Base-by-base conservation (phyloP, 805 yeast species). In the Ogataea haglerorum region DNA sequence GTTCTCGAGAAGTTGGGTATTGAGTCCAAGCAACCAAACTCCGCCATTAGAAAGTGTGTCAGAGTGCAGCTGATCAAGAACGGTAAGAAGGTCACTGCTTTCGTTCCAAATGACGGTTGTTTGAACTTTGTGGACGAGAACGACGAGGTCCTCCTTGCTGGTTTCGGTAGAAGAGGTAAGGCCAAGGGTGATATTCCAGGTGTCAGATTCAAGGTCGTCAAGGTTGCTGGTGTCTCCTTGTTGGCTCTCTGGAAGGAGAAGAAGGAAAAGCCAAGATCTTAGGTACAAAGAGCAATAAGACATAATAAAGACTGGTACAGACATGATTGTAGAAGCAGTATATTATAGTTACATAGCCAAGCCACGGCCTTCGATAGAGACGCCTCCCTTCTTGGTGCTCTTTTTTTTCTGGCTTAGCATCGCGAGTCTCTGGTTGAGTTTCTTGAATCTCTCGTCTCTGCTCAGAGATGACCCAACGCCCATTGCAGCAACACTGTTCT, bases 161-260 rank as follows among this genome's bases (percentile, higher is more conserved):
- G 99, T 83, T 93, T 93, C 89, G 99, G 99, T 88, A 89, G 98
- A 81, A 93, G 96, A 84, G 99, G 99, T 82, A 93, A 93, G 84
- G 99, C 99, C 75, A 93, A 93, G 95, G 99, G 99, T 83, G 99
- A 93, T 90, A 91, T 93, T 70, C 99, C 99, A 75, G 99, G 99
- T 88, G 99, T 93, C 72, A 93, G 99, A 86, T 93, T 93, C 89
- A 93, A 93, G 87, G 99, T 93, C 72, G 99, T 93, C 73, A 93
- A 93, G 83, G 99, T 93, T 65, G 87, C 99, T 64, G 99, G 99
- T 86, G 99, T 95, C 68, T 93, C 99, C 64, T 83, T 93, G 75
- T 82, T 90, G 72, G 99, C 99, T 73, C 84, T 93, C 76, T 93
- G 96, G 97, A 93, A 91, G 83, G 99, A 95, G 83, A 93, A 93